phyloP scores from a whole-genome alignment of 129 eudicot genomes.

The Flaveria robusta region DNA sequence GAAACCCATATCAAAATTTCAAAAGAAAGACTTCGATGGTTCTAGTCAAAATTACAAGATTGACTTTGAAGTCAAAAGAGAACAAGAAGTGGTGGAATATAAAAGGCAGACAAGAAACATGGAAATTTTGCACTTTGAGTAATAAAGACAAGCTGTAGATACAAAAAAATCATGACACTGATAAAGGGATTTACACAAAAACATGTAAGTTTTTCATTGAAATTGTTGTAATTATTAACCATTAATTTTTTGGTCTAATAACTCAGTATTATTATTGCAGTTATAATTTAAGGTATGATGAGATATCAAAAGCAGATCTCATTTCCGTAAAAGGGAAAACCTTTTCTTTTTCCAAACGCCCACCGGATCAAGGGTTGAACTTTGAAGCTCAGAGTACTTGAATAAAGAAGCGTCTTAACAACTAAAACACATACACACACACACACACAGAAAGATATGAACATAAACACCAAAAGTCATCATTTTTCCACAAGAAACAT shows the following conservation, averaged over 20 bases:
- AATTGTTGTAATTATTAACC: slow-evolving; percentile 7
- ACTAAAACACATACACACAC: slow-evolving; percentile 7
- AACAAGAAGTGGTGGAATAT: background rate
- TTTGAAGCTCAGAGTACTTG: slow-evolving; percentile 41
- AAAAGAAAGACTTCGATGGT: too few species aligned
- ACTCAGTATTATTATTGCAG: slow-evolving; percentile 22
- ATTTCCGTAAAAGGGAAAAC: slow-evolving; percentile 64
- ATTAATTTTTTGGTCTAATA: slow-evolving; percentile 14
- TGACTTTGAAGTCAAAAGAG: too few species aligned
- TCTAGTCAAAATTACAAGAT: background rate
- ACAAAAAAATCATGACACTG: background rate
- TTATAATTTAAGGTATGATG: slow-evolving; percentile 51
- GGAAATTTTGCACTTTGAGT: background rate
- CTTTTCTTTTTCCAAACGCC: slow-evolving; percentile 48
- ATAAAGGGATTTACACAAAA: background rate
- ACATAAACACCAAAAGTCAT: background rate
- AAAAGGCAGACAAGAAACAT: slow-evolving; percentile 31
- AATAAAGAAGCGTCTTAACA: slow-evolving; percentile 42
- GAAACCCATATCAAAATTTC: too few species aligned
- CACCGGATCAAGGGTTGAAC: slow-evolving; percentile 27
- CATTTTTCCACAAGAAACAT: slow-evolving; percentile 12
- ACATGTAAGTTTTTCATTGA: background rate
- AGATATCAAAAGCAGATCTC: slow-evolving; percentile 67
- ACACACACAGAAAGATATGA: slow-evolving; percentile 19
- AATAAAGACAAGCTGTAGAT: background rate